Conservation (phyloP, 108 stramenopile species). For the Nannochloropsis gaditana region DNA sequence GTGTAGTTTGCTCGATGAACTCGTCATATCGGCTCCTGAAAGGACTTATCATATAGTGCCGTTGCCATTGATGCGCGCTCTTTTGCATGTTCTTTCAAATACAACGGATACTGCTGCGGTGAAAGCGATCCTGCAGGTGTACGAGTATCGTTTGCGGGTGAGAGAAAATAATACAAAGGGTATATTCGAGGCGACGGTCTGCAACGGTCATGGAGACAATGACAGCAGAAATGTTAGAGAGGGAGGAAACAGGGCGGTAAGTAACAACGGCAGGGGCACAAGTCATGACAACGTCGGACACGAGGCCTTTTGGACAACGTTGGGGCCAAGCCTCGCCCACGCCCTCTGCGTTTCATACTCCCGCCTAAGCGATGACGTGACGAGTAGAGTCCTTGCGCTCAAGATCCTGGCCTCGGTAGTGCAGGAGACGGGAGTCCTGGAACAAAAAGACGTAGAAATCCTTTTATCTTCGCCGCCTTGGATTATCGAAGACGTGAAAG, state of each 20-base stretch:
- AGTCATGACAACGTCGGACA: background rate
- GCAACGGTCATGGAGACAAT: background rate
- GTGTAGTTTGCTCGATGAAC: background rate
- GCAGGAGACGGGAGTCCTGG: conserved; percentile 1
- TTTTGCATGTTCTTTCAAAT: background rate
- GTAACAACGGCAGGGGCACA: background rate
- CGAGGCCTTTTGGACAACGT: background rate
- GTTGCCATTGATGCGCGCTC: background rate
- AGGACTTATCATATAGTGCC: background rate
- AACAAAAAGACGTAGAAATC: background rate
- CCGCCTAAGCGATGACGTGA: background rate
- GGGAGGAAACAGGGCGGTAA: background rate
- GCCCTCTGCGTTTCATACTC: background rate
- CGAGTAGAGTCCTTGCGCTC: background rate
- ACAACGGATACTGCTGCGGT: background rate
- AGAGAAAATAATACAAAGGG: background rate
- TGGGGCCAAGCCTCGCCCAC: background rate
- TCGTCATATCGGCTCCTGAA: background rate
- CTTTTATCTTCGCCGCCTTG: background rate
- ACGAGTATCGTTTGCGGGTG: background rate
- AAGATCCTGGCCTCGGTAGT: conserved; percentile 3
- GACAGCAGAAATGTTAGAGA: background rate
- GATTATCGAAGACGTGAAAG: background rate
- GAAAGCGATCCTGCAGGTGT: background rate
- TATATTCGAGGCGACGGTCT: background rate